Evolutionary conservation across 2,329 filamentous ascomycete species (phyloP).

Genomic region (Cephalotrichum gorgonifer): DNA sequence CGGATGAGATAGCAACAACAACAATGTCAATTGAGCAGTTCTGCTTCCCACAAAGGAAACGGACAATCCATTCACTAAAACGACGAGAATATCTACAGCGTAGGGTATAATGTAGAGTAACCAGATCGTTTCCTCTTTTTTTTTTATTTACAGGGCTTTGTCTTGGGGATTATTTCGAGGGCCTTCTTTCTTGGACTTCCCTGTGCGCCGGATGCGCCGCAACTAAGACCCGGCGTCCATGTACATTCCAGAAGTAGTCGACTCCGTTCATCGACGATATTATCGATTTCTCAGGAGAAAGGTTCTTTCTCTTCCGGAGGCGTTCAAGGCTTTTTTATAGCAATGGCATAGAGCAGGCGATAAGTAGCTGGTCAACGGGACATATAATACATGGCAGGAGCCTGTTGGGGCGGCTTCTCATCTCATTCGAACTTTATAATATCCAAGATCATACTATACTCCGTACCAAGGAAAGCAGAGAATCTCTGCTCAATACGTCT

Average conservation of each 20-base stretch:
- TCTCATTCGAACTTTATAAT: background rate
- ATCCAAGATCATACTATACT: background rate
- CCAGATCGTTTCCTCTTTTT: no score
- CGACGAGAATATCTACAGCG: no score
- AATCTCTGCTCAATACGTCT: background rate
- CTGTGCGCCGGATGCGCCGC: no score
- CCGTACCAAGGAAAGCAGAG: background rate
- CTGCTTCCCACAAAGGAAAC: no score
- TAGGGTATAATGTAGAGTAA: no score
- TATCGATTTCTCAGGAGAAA: background rate
- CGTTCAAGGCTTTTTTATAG: background rate
- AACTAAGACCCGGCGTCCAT: background rate
- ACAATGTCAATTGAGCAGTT: no score
- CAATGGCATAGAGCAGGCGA: background rate
- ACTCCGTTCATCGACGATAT: background rate
- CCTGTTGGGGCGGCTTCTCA: no score
- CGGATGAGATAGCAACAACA: no score
- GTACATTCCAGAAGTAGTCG: background rate
- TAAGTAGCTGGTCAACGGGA: background rate
- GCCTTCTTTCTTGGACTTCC: no score
- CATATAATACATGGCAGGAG: background rate
- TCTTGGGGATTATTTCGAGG: no score
- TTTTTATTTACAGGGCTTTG: no score
- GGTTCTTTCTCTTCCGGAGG: background rate
- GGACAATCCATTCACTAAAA: no score